These are phyloP conservation scores for Debaryomyces prosopidis DNA, from an alignment of 805 yeast genomes.

Conservation along the genomic window DNA sequence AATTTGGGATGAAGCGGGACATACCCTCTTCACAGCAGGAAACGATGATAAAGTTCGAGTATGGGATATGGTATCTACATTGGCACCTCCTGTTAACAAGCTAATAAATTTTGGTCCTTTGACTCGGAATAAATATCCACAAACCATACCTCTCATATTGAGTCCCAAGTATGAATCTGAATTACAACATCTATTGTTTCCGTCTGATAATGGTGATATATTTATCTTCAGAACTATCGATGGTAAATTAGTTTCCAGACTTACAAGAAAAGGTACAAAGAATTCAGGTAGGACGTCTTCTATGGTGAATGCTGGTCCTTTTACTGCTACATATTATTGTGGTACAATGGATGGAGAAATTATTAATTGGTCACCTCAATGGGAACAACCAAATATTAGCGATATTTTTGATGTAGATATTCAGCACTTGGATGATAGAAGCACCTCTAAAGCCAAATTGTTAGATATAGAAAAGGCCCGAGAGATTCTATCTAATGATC, in stretches of 20 bases:
- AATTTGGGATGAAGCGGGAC: conserved; percentile 70
- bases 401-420: not conserved
- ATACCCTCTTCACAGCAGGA: conserved; percentile 64
- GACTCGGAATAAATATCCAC: conserved; percentile 60
- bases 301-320: conserved; percentile 48
- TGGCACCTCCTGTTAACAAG: conserved; percentile 52
- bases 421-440: not conserved
- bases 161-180: conserved; percentile 54
- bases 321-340: conserved; percentile 48
- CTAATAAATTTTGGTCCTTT: conserved; percentile 77
- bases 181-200: conserved; percentile 60
- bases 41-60: conserved; percentile 77
- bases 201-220: conserved; percentile 75
- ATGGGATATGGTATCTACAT: conserved; percentile 61
- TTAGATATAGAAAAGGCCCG: conserved; percentile 1
- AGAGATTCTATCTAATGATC: not conserved
- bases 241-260: conserved; percentile 62
- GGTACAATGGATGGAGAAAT: conserved; percentile 73
- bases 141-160: conserved; percentile 51
- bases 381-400: conserved; percentile 11
- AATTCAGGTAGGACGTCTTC: conserved; percentile 49
- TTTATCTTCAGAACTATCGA: conserved; percentile 57
- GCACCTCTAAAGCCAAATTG: not conserved
- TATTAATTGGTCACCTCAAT: conserved; percentile 48
- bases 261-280: conserved; percentile 46